Base-by-base conservation (phyloP, 108 stramenopile species). In the Cyclostephanos invisitatus region DNA sequence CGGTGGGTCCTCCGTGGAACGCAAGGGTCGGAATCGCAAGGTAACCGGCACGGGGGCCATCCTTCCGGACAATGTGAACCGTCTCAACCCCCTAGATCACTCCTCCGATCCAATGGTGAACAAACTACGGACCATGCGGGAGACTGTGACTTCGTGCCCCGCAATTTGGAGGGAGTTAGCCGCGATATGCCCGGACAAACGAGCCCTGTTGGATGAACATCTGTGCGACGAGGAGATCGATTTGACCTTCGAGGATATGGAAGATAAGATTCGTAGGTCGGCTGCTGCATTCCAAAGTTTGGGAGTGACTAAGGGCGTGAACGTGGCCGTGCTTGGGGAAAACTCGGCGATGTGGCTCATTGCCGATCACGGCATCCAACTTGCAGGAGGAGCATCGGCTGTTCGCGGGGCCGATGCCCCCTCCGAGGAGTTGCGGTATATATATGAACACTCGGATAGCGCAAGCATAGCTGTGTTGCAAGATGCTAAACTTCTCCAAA, bases 391-490 rank as follows among this genome's bases (percentile, higher is more conserved):
- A 8, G 86, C 79, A 11, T 86, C 87, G 17, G 91, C 94, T n/a
- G 94, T 96, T 12, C 83, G 94, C 44, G 94, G 94, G 36, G 91
- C 94, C 5, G 94, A 96, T 80, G 94, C 94, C 0, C 90, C 91
- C 1, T 29, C 84, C 21, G 91, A 91, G 29, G 94, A 96, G 65
- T 72, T 96, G 78, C 81, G 89, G 54, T 96, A 96, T 55, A 91
- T 96, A 57, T 96, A 96, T 66, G 91, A 96, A 71, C 94, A 96
- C 75, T 90, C 87, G n/a, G 94, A 96, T 57, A 84, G 85, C 59
- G 85, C 86, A 27, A 85, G 83, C 0, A 77, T 93, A 27, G 91
- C 68, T 7, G 91, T 93, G n/a, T 69, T 96, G 74, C 91, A 96
- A 58, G 91, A 87, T 68, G 86, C 87, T 7, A 68, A 72, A 25